Evolutionary conservation across 2,329 filamentous ascomycete species (phyloP), one percentile per base, ranked within the genome.

Genomic region (Aureobasidium melanogenum): DNA sequence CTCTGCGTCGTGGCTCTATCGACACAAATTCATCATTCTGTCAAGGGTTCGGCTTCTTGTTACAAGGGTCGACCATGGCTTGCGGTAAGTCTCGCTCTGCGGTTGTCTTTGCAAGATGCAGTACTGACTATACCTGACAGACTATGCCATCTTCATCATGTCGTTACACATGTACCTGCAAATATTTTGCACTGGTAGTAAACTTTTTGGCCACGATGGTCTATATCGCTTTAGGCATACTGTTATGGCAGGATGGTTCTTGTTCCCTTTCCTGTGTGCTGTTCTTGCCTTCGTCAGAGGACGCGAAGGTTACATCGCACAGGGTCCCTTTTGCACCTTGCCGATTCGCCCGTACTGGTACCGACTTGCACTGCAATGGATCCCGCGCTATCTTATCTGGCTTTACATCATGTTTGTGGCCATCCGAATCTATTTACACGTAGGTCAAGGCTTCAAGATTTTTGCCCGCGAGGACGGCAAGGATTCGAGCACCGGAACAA

Each of bases 101-200:
- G 17, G 3, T 28, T 24, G 5, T 8, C 38, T 22, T 24, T 17
- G 15, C 47, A n/a, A 19, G 19, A 19, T 9, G 24, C 14, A 12
- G 44, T 39, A 48, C 36, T 44, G 24, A 63, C 22, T 4, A 1
- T 17, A 4, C 2, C 2, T 5, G 17, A 22, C 50, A 76, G 88
- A 93, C 68, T 79, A 88, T 60, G 83, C 87, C 10, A 84, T 90
- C 17, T 77, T 91, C 15, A 79, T 89, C 62, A 89, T 93, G 67
- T 86, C 88, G 19, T 69, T 90, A 9, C 89, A 93, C 69, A 88
- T 86, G 54, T 84, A 83, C 2, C 74, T 91, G 12, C 88, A 88
- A 71, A 86, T 93, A 57, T 85, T 91, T 66, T 80, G 81, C 24
- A 83, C 84, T 0, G 69, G 69, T 1, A 68, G 68, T 15, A 68